These are phyloP conservation scores for Cercophora samala DNA, from an alignment of 495 filamentous ascomycete species.

Conservation along the genomic window DNA sequence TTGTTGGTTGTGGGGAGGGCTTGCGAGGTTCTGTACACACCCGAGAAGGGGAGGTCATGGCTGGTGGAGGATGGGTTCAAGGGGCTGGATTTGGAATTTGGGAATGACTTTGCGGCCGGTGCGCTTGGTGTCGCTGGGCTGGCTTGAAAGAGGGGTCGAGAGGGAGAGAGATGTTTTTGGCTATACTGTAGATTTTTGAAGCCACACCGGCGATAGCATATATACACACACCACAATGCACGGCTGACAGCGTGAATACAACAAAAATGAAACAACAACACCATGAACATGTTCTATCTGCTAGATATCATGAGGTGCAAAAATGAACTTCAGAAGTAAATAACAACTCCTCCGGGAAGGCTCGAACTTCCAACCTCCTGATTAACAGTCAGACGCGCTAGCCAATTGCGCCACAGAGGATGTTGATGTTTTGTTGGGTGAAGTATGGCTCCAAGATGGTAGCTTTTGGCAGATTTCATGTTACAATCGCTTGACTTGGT, in stretches of 20 bases:
- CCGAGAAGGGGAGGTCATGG: conserved; percentile 61
- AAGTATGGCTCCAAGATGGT: background rate
- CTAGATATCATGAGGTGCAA: background rate
- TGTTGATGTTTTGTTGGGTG: background rate
- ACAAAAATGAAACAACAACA: background rate
- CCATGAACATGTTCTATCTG: background rate
- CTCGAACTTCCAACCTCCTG: conserved; percentile 20
- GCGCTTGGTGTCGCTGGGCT: conserved; percentile 18
- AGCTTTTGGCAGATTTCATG: background rate
- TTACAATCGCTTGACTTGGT: background rate
- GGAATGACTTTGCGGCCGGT: conserved; percentile 10
- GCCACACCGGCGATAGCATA: background rate
- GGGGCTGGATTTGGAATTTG: conserved; percentile 50
- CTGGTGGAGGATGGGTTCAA: conserved; percentile 82
- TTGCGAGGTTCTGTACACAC: conserved; percentile 69
- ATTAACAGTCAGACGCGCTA: conserved; percentile 20
- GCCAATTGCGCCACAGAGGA: conserved; percentile 27
- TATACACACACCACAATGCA: background rate
- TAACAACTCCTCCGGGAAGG: conserved; percentile 23
- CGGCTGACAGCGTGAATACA: background rate
- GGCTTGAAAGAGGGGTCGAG: conserved; percentile 3
- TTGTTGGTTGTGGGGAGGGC: conserved; percentile 83
- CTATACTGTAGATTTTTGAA: background rate
- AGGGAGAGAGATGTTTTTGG: background rate
- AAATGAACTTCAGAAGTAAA: background rate